A percentile compares a stretch with the other conserved stretches of the same genome.
These are phyloP conservation scores for Trichosporon ovoides DNA, from an alignment of 1,284 basidiomycete species.

Conservation along the genomic window DNA sequence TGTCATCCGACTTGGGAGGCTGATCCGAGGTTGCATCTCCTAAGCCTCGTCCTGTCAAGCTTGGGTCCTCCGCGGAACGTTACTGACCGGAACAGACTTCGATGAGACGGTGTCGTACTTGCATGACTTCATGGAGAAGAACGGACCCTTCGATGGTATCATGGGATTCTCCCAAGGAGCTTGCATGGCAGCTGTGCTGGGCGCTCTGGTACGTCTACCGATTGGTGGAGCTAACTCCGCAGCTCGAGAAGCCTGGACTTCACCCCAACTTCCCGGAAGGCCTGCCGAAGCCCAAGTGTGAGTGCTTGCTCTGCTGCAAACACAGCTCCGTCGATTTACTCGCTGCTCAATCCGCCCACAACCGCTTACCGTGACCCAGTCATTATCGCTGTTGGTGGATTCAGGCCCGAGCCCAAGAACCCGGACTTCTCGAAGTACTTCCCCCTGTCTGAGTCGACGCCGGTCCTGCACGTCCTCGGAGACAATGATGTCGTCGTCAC, in stretches of 20 bases:
- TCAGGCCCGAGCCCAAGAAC: constrained; percentile 36
- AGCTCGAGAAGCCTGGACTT: constrained; percentile 56
- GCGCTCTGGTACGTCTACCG: constrained; percentile 61
- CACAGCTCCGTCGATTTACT: too few species aligned
- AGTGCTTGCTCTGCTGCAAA: neutral
- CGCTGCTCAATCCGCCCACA: constrained; percentile 54
- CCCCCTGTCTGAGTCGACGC: constrained; percentile 53
- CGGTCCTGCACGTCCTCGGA: constrained; percentile 75
- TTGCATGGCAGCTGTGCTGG: constrained; percentile 66
- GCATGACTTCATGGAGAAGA: constrained; percentile 48
- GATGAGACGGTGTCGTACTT: constrained; percentile 55
- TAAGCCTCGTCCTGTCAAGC: neutral
- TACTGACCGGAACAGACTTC: constrained; percentile 51
- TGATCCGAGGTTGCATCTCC: too few species aligned
- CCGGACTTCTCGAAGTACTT: constrained; percentile 53
- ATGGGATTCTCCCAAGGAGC: constrained; percentile 84
- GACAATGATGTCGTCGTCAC: constrained; percentile 72
- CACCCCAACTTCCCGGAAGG: constrained; percentile 61
- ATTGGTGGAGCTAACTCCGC: constrained; percentile 8
- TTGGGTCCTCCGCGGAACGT: too few species aligned
- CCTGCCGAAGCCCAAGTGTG: constrained; percentile 60
- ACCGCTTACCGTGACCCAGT: constrained; percentile 37
- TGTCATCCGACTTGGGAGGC: too few species aligned
- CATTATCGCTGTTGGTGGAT: constrained; percentile 55
- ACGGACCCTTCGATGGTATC: constrained; percentile 58